These are phyloP conservation scores for Colletotrichum magnum DNA, from an alignment of 2,329 filamentous ascomycete genomes.

Conservation along the genomic window DNA sequence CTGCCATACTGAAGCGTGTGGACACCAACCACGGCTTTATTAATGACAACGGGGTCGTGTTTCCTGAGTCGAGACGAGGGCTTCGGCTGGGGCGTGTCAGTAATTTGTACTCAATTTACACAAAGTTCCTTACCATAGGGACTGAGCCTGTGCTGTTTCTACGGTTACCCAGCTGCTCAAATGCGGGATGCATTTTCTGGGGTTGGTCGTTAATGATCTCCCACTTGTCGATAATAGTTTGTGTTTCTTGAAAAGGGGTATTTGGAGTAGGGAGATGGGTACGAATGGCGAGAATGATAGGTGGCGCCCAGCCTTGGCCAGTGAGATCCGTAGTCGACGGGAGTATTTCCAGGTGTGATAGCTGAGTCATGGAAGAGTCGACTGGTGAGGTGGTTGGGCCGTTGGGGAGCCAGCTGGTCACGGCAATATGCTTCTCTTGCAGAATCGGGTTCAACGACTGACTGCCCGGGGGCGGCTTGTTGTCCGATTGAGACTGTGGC, in stretches of 20 bases:
- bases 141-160: slow-evolving; percentile 62
- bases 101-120: background rate
- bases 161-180: slow-evolving; percentile 79
- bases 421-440: slow-evolving; percentile 68
- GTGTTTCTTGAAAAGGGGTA: slow-evolving; percentile 73
- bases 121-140: slow-evolving; percentile 42
- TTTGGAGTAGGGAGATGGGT: slow-evolving; percentile 69
- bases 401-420: slow-evolving; percentile 69
- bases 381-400: slow-evolving; percentile 58
- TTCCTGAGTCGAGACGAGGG: slow-evolving; percentile 67
- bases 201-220: slow-evolving; percentile 77
- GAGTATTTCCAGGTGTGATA: slow-evolving; percentile 83
- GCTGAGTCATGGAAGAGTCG: slow-evolving; percentile 69
- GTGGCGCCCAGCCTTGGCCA: slow-evolving; percentile 68
- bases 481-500: slow-evolving; percentile 64
- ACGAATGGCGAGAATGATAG: slow-evolving; percentile 81
- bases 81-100: slow-evolving; percentile 1
- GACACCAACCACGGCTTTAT: slow-evolving; percentile 79
- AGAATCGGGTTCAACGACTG: slow-evolving; percentile 66
- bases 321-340: slow-evolving; percentile 74
- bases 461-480: slow-evolving; percentile 62
- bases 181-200: slow-evolving; percentile 80
- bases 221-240: slow-evolving; percentile 88
- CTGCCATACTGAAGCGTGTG: slow-evolving; percentile 79
- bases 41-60: slow-evolving; percentile 76